Conservation (phyloP, 371 early-diverging fungal genomes). For the Furculomyces boomerangus region DNA sequence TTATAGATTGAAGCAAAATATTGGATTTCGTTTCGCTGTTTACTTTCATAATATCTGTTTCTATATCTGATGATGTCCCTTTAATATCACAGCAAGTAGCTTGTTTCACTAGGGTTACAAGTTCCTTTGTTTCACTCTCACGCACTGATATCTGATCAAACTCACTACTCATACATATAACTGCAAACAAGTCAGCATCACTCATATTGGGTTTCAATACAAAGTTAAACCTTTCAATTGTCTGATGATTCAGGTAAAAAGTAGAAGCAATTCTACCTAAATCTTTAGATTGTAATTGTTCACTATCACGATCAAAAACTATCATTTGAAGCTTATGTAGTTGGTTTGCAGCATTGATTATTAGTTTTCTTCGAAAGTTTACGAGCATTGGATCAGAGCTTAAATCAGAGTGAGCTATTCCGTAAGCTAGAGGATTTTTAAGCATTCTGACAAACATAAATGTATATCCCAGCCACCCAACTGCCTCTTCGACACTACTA, state of each 20-base stretch:
- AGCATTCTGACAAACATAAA: constrained; percentile 95
- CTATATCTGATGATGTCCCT: constrained; percentile 18
- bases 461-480: constrained; percentile 94
- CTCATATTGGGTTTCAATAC: constrained; percentile 55
- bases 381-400: constrained; percentile 61
- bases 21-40: constrained; percentile 67
- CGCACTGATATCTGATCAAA: constrained; percentile 83
- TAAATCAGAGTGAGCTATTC: constrained; percentile 55
- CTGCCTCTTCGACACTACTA: constrained; percentile 79
- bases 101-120: constrained; percentile 44
- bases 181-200: constrained; percentile 73
- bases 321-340: constrained; percentile 87
- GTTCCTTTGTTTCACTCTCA: constrained; percentile 65
- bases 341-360: constrained; percentile 46
- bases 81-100: constrained; percentile 67
- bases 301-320: constrained; percentile 62
- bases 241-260: constrained; percentile 74
- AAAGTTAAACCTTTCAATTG: constrained; percentile 66
- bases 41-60: neutral
- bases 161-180: constrained; percentile 79
- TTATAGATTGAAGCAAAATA: constrained; percentile 70
- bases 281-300: constrained; percentile 71
- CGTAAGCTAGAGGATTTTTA: constrained; percentile 84
- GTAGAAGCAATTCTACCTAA: constrained; percentile 82
- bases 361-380: constrained; percentile 49